Evolutionary conservation across 2,329 filamentous ascomycete species (phyloP), one percentile per base, ranked within the genome.

Genomic region (Onygena corvina): DNA sequence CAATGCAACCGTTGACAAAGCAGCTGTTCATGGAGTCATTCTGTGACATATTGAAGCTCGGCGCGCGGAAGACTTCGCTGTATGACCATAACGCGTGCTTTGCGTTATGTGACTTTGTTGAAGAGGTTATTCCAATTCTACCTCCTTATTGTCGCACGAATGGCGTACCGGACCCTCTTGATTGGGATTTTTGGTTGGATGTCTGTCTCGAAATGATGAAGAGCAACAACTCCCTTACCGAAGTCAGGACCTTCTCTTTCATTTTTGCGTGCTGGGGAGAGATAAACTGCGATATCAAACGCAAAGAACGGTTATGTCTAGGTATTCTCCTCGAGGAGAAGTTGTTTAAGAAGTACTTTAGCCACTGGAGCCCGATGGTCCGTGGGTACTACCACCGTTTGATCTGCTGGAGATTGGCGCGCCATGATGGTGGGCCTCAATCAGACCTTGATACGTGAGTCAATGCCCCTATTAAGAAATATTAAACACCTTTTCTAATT

Each of bases 281-380:
- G 1, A 73, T 92, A 53, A 74, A 77, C 8, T 73, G 76, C 29
- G 76, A 86, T 49, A 75, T 81, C 1, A 68, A 71, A 46, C 76
- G 84, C 46, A 93, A 90, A 64, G 72, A 76, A 50, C 70, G 75
- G 11, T 62, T 94, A 14, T 93, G 86, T 61, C 59, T 84, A 23
- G 78, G 80, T 18, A 89, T 92, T 72, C 68, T 95, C 33, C 70
- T 95, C 9, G 76, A 81, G 4, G 81, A 84, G 48, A 74, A 81
- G 21, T 76, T 83, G 1, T 94, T 94, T 62, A 80, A 85, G 60
- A 79, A 78, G 53, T 81, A 87, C 53, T 95, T 94, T 68, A 90
- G 84, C 60, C 87, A 94, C 60, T 94, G 89, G 88, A 94, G 86
- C 60, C 87, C 89, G 0, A 94, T 94, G 89, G 86, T 94, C 18